Base-by-base conservation (phyloP, 1,139 yeast species). In the Suhomyces panamericanus region DNA sequence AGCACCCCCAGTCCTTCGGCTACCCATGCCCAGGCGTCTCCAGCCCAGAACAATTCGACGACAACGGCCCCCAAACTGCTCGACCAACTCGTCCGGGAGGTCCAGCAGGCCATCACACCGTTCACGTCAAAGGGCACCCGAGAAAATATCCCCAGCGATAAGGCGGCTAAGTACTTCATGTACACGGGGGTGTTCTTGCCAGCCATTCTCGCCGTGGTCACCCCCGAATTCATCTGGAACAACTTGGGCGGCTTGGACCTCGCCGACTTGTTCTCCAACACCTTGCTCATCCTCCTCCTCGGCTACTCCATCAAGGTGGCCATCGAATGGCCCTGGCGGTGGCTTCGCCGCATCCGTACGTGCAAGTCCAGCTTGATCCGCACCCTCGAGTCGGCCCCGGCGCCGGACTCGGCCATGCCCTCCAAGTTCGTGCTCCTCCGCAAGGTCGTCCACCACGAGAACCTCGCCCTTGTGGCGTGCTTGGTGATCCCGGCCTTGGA, bases 291-390 rank as follows among this genome's bases (percentile, higher is more conserved):
- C 9, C 35, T 65, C 12, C 42, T 66, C 3, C 59, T 67, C 2
- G 58, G 68, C 11, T 60, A 64, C 60, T 54, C 61, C 4, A 63
- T 68, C 12, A 60, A 58, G 42, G 56, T 59, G 33, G 51, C 63
- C 2, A 56, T 62, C 24, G 72, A 68, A 38, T 68, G 73, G 73
- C 73, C 74, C 1, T 68, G 70, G 67, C 51, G 52, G 12, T 67
- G 73, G 74, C 47, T 62, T 13, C 47, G 54, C n/a, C 61, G 59
- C 32, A 51, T 69, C 14, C 54, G 54, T 36, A 51, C 49, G 6
- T 48, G 62, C 7, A 65, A 62, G 41, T 38, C 38, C 1, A 53
- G 48, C 30, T 37, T 64, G 31, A 29, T 26, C 26, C 17, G 14
- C 1, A 17, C 4, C 10, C 13, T 37, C 7, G 34, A 29, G 14